These are phyloP conservation scores for Cryptosporidium felis DNA, from an alignment of 169 alveolate species.

Conservation along the genomic window DNA sequence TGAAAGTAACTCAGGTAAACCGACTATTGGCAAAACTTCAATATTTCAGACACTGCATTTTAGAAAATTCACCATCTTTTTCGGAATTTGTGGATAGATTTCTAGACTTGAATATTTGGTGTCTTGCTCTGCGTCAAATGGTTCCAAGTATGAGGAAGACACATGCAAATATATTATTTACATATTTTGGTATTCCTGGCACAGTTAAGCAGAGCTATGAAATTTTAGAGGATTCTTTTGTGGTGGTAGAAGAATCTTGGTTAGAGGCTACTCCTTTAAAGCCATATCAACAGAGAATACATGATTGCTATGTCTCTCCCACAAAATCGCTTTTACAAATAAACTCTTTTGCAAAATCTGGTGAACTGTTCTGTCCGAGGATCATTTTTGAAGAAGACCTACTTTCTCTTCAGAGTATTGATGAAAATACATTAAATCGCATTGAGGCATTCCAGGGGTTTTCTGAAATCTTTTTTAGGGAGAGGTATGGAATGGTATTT, in stretches of 20 bases:
- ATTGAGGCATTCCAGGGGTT: slow-evolving; percentile 17
- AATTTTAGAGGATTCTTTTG: slow-evolving; percentile 26
- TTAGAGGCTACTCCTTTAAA: background rate
- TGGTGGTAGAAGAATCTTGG: background rate
- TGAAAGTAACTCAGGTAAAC: slow-evolving; percentile 30
- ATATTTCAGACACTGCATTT: slow-evolving; percentile 38
- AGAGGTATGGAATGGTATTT: slow-evolving; percentile 36
- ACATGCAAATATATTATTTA: slow-evolving; percentile 17
- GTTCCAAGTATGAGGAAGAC: slow-evolving; percentile 29
- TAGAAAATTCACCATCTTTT: background rate
- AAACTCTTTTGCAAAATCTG: slow-evolving; percentile 3
- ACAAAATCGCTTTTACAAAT: background rate
- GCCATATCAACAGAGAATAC: background rate
- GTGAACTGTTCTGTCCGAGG: slow-evolving; percentile 29
- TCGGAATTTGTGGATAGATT: background rate
- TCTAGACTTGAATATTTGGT: slow-evolving; percentile 51
- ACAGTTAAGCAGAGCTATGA: slow-evolving; percentile 14
- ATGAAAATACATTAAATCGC: background rate
- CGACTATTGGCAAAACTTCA: slow-evolving; percentile 44
- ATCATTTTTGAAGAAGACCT: slow-evolving; percentile 29
- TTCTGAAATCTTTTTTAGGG: slow-evolving; percentile 25
- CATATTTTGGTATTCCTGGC: slow-evolving; percentile 31
- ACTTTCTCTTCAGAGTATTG: background rate
- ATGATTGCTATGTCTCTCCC: slow-evolving; percentile 24
- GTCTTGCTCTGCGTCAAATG: slow-evolving; percentile 39